These are phyloP conservation scores for Apiospora arundinis DNA, from an alignment of 2,329 filamentous ascomycete genomes.

Conservation along the genomic window DNA sequence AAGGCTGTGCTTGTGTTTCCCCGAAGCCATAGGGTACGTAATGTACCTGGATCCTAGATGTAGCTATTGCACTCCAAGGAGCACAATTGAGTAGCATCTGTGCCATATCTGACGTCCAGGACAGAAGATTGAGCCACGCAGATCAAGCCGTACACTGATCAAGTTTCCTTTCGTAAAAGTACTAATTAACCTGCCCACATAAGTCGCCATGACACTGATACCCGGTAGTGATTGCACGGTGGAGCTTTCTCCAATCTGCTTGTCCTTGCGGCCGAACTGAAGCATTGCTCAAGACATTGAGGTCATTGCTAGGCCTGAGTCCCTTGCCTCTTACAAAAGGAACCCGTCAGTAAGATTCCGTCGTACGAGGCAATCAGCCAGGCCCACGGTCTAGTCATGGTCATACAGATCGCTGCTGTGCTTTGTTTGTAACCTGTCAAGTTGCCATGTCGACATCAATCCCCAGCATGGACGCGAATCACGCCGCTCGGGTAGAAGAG, in stretches of 20 bases:
- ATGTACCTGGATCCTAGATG: too few relatives aligned
- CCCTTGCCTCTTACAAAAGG: background rate
- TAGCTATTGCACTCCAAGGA: background rate
- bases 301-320: constrained; percentile 1
- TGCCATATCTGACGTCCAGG: background rate
- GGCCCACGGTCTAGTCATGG: background rate
- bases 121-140: background rate
- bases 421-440: background rate
- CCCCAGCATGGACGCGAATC: background rate
- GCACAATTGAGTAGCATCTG: background rate
- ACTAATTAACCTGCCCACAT: background rate
- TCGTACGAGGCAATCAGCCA: background rate
- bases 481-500: too few relatives aligned
- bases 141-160: background rate
- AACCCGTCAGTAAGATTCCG: background rate
- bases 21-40: background rate
- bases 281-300: constrained; percentile 14
- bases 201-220: background rate
- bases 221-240: background rate
- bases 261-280: constrained; percentile 19
- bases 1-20: constrained; percentile 13
- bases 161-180: background rate
- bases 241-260: background rate
- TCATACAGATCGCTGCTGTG: constrained; percentile 18
- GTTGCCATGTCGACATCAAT: constrained; percentile 1